Conservation (phyloP, 2,329 filamentous ascomycete species). For the Pseudogymnoascus sp. region DNA sequence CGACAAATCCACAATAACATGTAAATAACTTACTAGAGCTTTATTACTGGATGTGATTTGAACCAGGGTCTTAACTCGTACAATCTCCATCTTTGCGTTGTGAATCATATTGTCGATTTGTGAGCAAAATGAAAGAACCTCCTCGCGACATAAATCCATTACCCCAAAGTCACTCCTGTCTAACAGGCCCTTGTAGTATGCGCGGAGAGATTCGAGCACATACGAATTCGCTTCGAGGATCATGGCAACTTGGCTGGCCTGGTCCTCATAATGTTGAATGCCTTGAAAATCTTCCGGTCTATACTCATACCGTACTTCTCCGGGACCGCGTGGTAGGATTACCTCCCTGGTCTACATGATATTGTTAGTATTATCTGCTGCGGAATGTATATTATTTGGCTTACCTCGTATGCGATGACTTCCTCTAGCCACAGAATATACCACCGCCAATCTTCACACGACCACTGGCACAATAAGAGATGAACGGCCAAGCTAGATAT, state of each 20-base stretch:
- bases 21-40: slow-evolving; percentile 23
- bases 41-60: slow-evolving; percentile 33
- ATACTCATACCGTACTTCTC: slow-evolving; percentile 14
- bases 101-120: slow-evolving; percentile 31
- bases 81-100: slow-evolving; percentile 32
- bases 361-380: not conserved
- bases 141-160: slow-evolving; percentile 16
- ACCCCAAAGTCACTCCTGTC: slow-evolving; percentile 23
- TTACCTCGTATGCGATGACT: slow-evolving; percentile 28
- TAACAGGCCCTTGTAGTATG: slow-evolving; percentile 26
- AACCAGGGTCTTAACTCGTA: slow-evolving; percentile 29
- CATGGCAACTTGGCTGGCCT: slow-evolving; percentile 31
- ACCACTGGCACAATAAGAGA: slow-evolving; percentile 34
- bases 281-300: slow-evolving; percentile 26
- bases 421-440: slow-evolving; percentile 36
- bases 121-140: slow-evolving; percentile 24
- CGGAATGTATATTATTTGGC: slow-evolving; percentile 12
- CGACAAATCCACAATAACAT: not conserved
- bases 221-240: slow-evolving; percentile 33
- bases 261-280: slow-evolving; percentile 34
- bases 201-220: slow-evolving; percentile 28
- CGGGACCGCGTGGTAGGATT: not conserved
- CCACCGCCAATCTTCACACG: slow-evolving; percentile 36
- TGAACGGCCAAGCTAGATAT: slow-evolving; percentile 32
- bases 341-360: not conserved